These are phyloP conservation scores for Phaseolus lunatus DNA, from an alignment of 306 rosid species.

Conservation along the genomic window DNA sequence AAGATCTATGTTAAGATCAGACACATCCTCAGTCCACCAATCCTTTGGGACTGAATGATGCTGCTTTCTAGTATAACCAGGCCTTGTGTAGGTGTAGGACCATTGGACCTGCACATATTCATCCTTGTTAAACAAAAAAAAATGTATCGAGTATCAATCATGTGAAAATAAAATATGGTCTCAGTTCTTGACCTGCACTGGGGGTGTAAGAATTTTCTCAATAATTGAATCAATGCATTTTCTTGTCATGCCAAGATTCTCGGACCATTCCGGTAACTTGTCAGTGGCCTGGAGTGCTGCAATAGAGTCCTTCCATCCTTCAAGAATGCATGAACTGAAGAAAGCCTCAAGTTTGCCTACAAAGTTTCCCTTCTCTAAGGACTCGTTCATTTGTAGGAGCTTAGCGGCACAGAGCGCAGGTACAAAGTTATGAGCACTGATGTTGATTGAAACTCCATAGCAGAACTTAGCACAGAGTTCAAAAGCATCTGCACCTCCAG, in stretches of 20 bases:
- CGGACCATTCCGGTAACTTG: conserved; percentile 80
- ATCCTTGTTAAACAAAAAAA: conserved; percentile 37
- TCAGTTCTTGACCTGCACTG: conserved; percentile 64
- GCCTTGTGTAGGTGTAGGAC: conserved; percentile 98
- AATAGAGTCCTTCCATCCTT: conserved; percentile 96
- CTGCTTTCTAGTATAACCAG: conserved; percentile 73
- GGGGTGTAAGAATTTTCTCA: conserved; percentile 80
- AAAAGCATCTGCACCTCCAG: conserved; percentile 87
- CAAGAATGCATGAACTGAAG: conserved; percentile 83
- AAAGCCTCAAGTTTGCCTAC: conserved; percentile 83
- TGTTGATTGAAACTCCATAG: conserved; percentile 83
- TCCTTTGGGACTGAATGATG: conserved; percentile 87
- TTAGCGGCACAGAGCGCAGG: conserved; percentile 80
- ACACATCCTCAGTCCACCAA: conserved; percentile 98
- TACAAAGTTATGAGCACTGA: conserved; percentile 87
- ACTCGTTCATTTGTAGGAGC: conserved; percentile 84
- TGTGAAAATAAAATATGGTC: neutral
- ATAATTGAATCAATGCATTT: conserved; percentile 89
- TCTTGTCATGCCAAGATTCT: conserved; percentile 85
- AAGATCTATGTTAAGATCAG: conserved; percentile 87
- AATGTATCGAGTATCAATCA: neutral
- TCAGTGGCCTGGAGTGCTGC: conserved; percentile 67
- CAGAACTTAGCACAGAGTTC: conserved; percentile 92
- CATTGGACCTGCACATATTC: conserved; percentile 73
- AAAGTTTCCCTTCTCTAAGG: conserved; percentile 76